phyloP scores from a whole-genome alignment of 257 asterid species.

The Phtheirospermum japonicum region DNA sequence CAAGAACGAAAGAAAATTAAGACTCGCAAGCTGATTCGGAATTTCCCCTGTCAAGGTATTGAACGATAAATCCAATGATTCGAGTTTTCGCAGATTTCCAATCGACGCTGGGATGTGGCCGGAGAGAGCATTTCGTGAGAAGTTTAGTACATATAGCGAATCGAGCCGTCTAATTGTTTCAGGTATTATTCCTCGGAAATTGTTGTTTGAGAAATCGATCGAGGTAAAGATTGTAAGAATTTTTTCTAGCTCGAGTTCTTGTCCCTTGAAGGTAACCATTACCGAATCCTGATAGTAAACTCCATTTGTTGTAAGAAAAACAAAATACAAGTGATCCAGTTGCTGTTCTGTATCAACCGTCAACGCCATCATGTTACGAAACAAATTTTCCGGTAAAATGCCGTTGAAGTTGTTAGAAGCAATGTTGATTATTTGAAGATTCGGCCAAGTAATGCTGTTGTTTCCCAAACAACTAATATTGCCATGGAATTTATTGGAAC shows the following conservation, averaged over 20 bases:
- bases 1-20: conserved; percentile 46
- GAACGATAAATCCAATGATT: conserved; percentile 40
- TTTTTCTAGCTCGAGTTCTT: conserved; percentile 34
- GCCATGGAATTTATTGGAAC: conserved; percentile 41
- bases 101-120: conserved; percentile 39
- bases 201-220: conserved; percentile 48
- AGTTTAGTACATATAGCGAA: conserved; percentile 37
- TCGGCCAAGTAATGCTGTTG: conserved; percentile 19
- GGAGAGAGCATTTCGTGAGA: conserved; percentile 38
- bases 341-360: background rate
- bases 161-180: conserved; percentile 30
- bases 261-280: conserved; percentile 42
- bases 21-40: conserved; percentile 40
- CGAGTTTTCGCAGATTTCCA: conserved; percentile 31
- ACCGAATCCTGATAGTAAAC: conserved; percentile 45
- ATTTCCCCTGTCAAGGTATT: conserved; percentile 44
- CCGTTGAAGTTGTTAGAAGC: conserved; percentile 41
- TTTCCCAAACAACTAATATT: conserved; percentile 29
- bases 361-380: conserved; percentile 32
- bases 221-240: conserved; percentile 41
- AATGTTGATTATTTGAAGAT: conserved; percentile 41
- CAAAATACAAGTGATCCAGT: conserved; percentile 26
- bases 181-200: conserved; percentile 42
- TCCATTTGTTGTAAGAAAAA: too few species aligned
- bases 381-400: conserved; percentile 28